phyloP scores from a whole-genome alignment of 257 asterid genomes.

The Przewalskia tangutica region DNA sequence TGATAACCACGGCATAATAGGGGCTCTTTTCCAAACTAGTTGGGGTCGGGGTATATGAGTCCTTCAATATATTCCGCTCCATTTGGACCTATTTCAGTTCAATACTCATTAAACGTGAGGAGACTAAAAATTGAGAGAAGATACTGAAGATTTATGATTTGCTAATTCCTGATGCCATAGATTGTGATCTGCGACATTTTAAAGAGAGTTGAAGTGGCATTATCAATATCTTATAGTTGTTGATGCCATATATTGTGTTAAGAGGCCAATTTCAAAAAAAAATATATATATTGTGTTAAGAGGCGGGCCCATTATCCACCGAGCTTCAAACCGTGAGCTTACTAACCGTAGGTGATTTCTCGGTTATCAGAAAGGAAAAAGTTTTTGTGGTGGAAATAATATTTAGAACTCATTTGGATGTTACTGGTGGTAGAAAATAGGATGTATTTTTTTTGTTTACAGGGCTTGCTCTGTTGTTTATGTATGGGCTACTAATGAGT shows the following conservation, averaged over 20 bases:
- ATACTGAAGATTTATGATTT: neutral
- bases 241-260: neutral
- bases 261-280: too few species aligned
- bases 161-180: neutral
- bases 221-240: neutral
- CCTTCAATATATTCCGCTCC: neutral
- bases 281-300: too few species aligned
- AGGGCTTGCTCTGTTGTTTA: neutral
- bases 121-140: neutral
- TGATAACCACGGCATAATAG: neutral
- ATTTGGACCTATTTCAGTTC: neutral
- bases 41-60: neutral
- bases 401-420: neutral
- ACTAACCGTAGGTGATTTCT: neutral
- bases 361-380: neutral
- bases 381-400: neutral
- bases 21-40: neutral
- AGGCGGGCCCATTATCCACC: neutral
- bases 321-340: neutral
- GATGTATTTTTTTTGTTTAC: neutral
- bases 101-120: neutral
- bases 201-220: neutral
- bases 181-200: neutral
- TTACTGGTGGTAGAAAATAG: neutral
- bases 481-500: neutral